Evolutionary conservation across 2,329 filamentous ascomycete genomes (phyloP), one percentile per base, ranked within the genome.

Genomic region (Biscogniauxia marginata): DNA sequence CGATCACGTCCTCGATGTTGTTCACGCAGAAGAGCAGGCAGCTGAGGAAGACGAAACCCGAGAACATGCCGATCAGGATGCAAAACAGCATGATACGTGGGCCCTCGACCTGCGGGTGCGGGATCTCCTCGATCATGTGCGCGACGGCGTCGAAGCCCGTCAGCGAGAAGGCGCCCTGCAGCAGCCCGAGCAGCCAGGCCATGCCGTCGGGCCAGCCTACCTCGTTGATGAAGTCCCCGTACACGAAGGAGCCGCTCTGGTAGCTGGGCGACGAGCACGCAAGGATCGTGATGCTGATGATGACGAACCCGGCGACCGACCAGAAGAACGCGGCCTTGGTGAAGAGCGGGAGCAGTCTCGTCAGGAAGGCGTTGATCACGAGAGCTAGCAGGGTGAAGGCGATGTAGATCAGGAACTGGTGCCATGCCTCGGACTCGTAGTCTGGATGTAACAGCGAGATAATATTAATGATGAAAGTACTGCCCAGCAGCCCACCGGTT

Each of bases 331-430:
- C 88, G 18, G 79, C 79, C 67, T 88, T 85, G 67, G 86, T 91
- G 62, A 91, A 76, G 11, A 80, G 77, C 0, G 88, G 87, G 3
- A 91, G 76, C 3, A 85, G 65, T 3, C 76, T 74, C 63, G 84
- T 87, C 67, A 81, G 75, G 61, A 90, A 87, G 1, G 84, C 82
- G 60, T 91, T 91, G 70, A 90, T 74, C 49, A 82, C 54, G 56
- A 90, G 83, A 3, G 84, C 84, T 16, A 82, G 71, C 20, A 85
- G 56, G 5, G 84, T 86, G 67, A 85, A 87, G 6, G 71, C 86
- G 46, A 88, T 79, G 70, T 90, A 91, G 49, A 91, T 86, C 23
- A 90, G 74, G 70, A 91, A 91, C 61, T 89, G 85, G 64, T 91
- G 87, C 85, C 87, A 91, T 3, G 82, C 66, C 65, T 87, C 71